Evolutionary conservation across 192 early-diverging fungal genomes (phyloP), one percentile per base, ranked within the genome.

Genomic region (Phlyctochytrium bullatum): DNA sequence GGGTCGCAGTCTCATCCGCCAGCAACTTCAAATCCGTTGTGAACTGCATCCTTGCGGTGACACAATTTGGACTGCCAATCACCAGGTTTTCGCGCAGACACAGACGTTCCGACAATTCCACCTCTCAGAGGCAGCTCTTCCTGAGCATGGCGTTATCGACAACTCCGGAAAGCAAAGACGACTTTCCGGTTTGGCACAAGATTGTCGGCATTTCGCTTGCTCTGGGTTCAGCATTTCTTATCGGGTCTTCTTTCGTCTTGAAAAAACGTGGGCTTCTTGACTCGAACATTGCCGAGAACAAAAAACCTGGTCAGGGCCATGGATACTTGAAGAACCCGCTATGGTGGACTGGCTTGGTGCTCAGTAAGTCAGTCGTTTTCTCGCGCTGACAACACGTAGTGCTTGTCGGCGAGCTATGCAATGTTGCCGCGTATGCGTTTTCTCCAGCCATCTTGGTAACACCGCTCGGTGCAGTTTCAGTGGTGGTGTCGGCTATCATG

Each of bases 381-480:
- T 57, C 6, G 54, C 12, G 10, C 16, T 25, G 10, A 34, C 31
- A 47, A 58, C 35, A 24, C 28, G 0, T 36, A 93, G 91, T 97
- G 95, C 88, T 89, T 2, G 70, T 93, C 30, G 95, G 95, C 63
- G 95, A 97, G 81, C 78, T 93, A 64, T 90, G 91, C 62, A 98
- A 98, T 79, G 95, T 98, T 84, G 83, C 91, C 1, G 96, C 95
- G 16, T 97, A 97, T 73, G 91, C 92, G 34, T 97, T 93, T 86
- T 92, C 93, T 47, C 94, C 95, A 1, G 93, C 95, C 36, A 95
- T 97, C 73, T 83, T 97, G 53, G 93, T 97, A 2, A 97, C 95
- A 35, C 95, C 95, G 2, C 79, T 97, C 57, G 95, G 95, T 32
- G 93, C 93, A 31, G 79, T 93, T 24, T 92, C 90, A 69, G 93